Conservation (phyloP, 2,329 filamentous ascomycete genomes). For the Coniosporium tulheliwenetii region DNA sequence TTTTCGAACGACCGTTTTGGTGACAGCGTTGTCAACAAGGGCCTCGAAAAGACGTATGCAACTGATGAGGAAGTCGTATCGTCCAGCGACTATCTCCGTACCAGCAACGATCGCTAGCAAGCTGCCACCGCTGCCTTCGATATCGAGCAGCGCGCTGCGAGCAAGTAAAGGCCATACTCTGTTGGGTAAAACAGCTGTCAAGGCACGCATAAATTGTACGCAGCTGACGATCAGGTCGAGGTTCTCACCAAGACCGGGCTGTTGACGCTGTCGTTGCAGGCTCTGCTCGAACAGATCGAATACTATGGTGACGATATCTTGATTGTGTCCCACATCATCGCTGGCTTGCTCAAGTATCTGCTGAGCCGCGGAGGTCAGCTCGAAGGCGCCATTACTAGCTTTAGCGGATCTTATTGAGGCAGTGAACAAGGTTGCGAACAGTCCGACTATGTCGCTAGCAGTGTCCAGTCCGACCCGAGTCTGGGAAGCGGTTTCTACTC, state of each 20-base stretch:
- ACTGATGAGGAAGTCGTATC: constrained; percentile 62
- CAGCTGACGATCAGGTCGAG: constrained; percentile 58
- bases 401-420: constrained; percentile 11
- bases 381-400: constrained; percentile 9
- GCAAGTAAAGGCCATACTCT: constrained; percentile 83
- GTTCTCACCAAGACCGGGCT: constrained; percentile 46
- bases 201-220: constrained; percentile 61
- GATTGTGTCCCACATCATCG: constrained; percentile 35
- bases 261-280: constrained; percentile 29
- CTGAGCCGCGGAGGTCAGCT: constrained; percentile 18
- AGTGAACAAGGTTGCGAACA: constrained; percentile 55
- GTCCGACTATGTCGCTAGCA: constrained; percentile 55
- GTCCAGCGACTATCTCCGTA: constrained; percentile 61
- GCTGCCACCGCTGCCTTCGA: constrained; percentile 59
- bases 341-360: constrained; percentile 34
- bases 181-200: constrained; percentile 59
- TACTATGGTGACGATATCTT: constrained; percentile 66
- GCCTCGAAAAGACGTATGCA: constrained; percentile 59
- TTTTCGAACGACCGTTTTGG: constrained; percentile 52
- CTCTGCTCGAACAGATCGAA: constrained; percentile 72
- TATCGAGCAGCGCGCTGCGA: constrained; percentile 63
- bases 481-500: constrained; percentile 28
- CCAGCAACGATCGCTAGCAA: constrained; percentile 67
- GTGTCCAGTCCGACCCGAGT: constrained; percentile 40
- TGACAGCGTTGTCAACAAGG: constrained; percentile 60